Evolutionary conservation across 495 filamentous ascomycete species (phyloP), one percentile per base, ranked within the genome.

Genomic region (Penicillium antarcticum): DNA sequence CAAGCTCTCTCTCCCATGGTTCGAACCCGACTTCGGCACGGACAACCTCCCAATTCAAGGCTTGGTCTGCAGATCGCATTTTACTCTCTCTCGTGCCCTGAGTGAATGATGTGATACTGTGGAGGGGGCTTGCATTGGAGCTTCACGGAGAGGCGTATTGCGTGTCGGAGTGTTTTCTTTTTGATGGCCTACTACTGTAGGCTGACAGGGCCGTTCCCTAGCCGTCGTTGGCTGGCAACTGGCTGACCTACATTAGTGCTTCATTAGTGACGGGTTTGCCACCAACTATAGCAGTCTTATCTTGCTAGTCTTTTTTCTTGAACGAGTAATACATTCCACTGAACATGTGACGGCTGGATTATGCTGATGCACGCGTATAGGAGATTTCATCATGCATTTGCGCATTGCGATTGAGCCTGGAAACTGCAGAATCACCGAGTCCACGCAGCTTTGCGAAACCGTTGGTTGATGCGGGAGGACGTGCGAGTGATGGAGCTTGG

Each of bases 351-450:
- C 36, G 36, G 14, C 8, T 24, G 16, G 40, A 12, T 19, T 11
- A 49, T 31, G 46, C 38, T 23, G 21, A 23, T 23, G 21, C 21
- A 23, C 21, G 17, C 24, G 36, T 21, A 17, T 34, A 42, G 29
- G 47, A 42, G 18, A 42, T 42, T 41, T 49, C 23, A 24, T 13
- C 34, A 33, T 23, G 47, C 37, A 19, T 19, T 33, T 53, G 21
- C 14, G n/a, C 18, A 53, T 53, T 53, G 24, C 19, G 26, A 36
- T 36, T 4, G 43, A 9, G 18, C 32, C 19, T 39, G 21, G 50
- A 45, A 54, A 56, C 52, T 63, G 62, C 62, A 66, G 60, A 48
- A 57, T 62, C 56, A 62, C 59, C 34, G 14, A 52, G 50, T 47
- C 17, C 19, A 35, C 31, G 55, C 45, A 54, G 45, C 9, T 46